Conservation (phyloP, 78 protist genomes). For the Andalucia godoyi region DNA sequence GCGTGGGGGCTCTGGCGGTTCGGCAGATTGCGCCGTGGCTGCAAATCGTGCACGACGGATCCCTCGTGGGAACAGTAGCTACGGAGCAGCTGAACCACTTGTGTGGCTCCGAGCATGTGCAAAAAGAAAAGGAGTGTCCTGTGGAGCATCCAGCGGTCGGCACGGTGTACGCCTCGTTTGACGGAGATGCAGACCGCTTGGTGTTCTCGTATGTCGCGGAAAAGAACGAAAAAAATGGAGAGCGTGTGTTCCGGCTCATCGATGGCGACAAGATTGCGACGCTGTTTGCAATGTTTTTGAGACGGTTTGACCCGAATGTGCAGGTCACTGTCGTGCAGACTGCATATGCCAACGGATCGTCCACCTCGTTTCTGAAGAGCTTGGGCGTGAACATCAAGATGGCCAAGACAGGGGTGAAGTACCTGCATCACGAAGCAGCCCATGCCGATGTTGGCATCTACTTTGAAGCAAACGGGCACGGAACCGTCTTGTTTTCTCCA, state of each 20-base stretch:
- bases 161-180: constrained; percentile 29
- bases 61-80: neutral
- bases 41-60: neutral
- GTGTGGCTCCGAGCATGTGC: constrained; percentile 38
- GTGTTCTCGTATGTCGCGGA: constrained; percentile 26
- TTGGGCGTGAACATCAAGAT: neutral
- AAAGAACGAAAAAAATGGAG: too few species aligned
- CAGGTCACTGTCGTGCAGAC: constrained; percentile 41
- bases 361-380: neutral
- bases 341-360: constrained; percentile 53
- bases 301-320: neutral
- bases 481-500: constrained; percentile 42
- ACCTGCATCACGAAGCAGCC: constrained; percentile 50
- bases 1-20: constrained; percentile 29
- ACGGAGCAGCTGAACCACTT: constrained; percentile 13
- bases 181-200: constrained; percentile 73
- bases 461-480: constrained; percentile 81
- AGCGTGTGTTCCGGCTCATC: constrained; percentile 9
- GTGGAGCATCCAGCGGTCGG: neutral
- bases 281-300: constrained; percentile 9
- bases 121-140: constrained; percentile 16
- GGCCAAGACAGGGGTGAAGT: constrained; percentile 68
- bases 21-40: neutral
- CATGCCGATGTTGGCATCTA: constrained; percentile 55
- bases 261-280: constrained; percentile 66